phyloP scores from a whole-genome alignment of 208 protist genomes.

The Leishmania arabica region DNA sequence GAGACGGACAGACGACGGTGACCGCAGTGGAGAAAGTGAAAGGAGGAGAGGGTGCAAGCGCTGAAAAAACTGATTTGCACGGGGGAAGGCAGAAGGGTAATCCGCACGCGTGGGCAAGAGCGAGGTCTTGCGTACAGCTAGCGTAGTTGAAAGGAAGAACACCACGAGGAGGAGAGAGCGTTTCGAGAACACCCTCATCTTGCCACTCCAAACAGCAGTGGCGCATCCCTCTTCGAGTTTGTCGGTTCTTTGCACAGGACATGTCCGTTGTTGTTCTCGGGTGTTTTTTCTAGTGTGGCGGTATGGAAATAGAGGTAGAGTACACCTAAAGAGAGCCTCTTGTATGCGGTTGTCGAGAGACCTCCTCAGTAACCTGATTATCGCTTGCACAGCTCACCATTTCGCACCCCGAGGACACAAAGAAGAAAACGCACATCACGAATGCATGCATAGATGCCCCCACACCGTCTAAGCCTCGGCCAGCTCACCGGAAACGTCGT shows the following conservation, averaged over 20 bases:
- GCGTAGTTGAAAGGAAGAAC: background rate
- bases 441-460: background rate
- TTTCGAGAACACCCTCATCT: background rate
- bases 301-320: background rate
- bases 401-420: background rate
- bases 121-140: background rate
- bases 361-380: background rate
- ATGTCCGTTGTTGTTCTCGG: background rate
- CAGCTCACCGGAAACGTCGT: background rate
- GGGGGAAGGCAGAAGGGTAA: background rate
- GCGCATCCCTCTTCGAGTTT: background rate
- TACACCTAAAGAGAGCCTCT: background rate
- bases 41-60: background rate
- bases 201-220: background rate
- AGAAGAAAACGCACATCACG: background rate
- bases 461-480: background rate
- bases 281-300: background rate
- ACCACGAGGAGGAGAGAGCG: background rate
- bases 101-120: background rate
- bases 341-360: background rate
- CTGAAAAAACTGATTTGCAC: background rate
- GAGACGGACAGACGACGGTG: background rate
- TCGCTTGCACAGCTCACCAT: background rate
- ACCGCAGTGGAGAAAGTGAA: background rate
- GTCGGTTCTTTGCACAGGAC: no score